These are phyloP conservation scores for Lentinula novae-zelandiae DNA, from an alignment of 1,284 basidiomycete species.

Conservation along the genomic window DNA sequence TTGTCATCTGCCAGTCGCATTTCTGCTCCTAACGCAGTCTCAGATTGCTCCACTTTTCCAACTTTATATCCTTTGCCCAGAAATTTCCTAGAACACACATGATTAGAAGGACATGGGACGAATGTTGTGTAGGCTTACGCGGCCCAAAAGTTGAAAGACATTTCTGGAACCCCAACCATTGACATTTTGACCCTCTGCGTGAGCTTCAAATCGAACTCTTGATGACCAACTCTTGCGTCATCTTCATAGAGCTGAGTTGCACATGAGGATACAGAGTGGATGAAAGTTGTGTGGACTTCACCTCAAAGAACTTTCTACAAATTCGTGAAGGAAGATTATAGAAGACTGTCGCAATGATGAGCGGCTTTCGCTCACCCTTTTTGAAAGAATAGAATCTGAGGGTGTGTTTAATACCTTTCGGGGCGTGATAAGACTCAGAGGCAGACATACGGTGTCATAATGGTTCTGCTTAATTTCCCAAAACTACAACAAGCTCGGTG, in stretches of 20 bases:
- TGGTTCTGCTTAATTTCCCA: slow-evolving; percentile 98
- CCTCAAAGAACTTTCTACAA: slow-evolving; percentile 66
- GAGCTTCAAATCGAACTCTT: slow-evolving; percentile 90
- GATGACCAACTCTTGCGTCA: slow-evolving; percentile 87
- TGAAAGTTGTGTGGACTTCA: slow-evolving; percentile 20
- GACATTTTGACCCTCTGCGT: slow-evolving; percentile 97
- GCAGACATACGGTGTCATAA: slow-evolving; percentile 70
- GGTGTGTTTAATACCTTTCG: slow-evolving; percentile 13
- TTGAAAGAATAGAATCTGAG: slow-evolving; percentile 91
- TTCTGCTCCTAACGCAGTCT: slow-evolving; percentile 86
- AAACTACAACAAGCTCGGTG: slow-evolving; percentile 47
- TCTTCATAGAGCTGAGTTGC: slow-evolving; percentile 85
- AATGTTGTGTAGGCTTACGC: slow-evolving; percentile 48
- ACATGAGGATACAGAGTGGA: slow-evolving; percentile 11
- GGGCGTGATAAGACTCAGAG: not conserved
- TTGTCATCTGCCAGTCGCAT: slow-evolving; percentile 78
- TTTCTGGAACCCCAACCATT: slow-evolving; percentile 98
- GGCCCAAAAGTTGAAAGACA: slow-evolving; percentile 90
- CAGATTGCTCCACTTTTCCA: slow-evolving; percentile 94
- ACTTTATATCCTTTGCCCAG: slow-evolving; percentile 92
- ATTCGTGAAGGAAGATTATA: not conserved
- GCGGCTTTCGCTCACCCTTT: slow-evolving; percentile 61
- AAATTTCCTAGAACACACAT: slow-evolving; percentile 54
- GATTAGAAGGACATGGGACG: not conserved
- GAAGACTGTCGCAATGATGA: not conserved